Evolutionary conservation across 306 rosid genomes (phyloP), one percentile per base, ranked within the genome.

Genomic region (Quercus ilex): DNA sequence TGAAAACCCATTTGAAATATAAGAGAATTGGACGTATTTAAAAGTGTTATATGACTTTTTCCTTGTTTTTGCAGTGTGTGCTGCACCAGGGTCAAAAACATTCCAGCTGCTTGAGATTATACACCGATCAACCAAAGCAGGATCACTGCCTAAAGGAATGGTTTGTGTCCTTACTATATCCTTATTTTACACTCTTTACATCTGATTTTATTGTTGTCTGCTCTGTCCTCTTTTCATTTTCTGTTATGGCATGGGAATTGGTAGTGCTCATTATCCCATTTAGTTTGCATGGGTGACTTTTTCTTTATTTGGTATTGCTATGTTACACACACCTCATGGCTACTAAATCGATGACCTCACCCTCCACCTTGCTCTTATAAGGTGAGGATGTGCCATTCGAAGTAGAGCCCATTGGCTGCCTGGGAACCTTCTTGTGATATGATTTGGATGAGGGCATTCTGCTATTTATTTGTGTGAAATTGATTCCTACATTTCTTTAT

Each of bases 21-120:
- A 6, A 17, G 43, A 64, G 11, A 64, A 64, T 64, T 10, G 46
- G 12, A 17, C 0, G 31, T 64, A 18, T 35, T 67, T 35, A 35
- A 35, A 67, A 35, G 53, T 33, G 2, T 33, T 73, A 77, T 78
- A 64, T 80, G 28, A 83, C 76, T 8, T 23, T 84, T 77, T 30
- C 35, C 75, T 57, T 49, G 56, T 79, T 65, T 71, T 78, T 87
- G 69, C 85, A 96, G 99, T 96, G 99, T 96, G 99, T 80, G 99
- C 99, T 83, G 99, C 99, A 71, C 99, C 98, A 18, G 99, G 99
- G 73, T 96, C 99, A 1, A 96, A 96, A 88, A 96, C 99, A 38
- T 96, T 96, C 82, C 99, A 96, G 86, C 78, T 96, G 88, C 99
- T 96, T 74, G 99, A 96, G 92, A 90, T 89, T 76, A 86, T 96